phyloP scores from a whole-genome alignment of 345 rosid species.

The Populus tremula region DNA sequence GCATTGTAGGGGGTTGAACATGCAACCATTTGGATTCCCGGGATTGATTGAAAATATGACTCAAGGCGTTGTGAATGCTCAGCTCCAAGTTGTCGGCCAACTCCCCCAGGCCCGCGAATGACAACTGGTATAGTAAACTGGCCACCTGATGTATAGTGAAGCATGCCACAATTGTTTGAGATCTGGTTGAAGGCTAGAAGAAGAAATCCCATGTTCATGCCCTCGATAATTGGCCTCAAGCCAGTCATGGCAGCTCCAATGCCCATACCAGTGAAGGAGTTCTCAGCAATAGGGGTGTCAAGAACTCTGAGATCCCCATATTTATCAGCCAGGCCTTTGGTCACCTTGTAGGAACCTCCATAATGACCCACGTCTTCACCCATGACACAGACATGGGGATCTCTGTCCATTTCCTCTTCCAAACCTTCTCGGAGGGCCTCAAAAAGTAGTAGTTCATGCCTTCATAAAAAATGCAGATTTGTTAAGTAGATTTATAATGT shows the following conservation, averaged over 20 bases:
- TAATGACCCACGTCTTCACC: conserved; percentile 99
- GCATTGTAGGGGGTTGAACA: conserved; percentile 99
- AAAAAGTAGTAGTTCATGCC: conserved; percentile 83
- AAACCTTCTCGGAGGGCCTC: conserved; percentile 91
- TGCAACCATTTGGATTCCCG: conserved; percentile 99
- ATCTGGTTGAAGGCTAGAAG: conserved; percentile 97
- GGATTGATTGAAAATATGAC: conserved; percentile 95
- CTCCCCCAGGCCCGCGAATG: conserved; percentile 99
- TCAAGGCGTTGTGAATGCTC: conserved; percentile 97
- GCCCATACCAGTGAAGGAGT: conserved; percentile 96
- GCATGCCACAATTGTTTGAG: conserved; percentile 98
- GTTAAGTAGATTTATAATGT: neutral
- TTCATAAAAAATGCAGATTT: conserved; percentile 24
- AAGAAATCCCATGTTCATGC: conserved; percentile 99
- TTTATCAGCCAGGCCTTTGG: conserved; percentile 67
- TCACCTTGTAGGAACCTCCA: conserved; percentile 95
- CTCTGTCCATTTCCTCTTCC: conserved; percentile 99
- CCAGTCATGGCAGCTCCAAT: conserved; percentile 97
- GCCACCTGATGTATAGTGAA: conserved; percentile 97
- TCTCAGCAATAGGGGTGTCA: conserved; percentile 93
- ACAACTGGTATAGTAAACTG: conserved; percentile 86
- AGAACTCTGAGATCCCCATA: conserved; percentile 94
- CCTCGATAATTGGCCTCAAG: conserved; percentile 80
- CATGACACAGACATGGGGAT: conserved; percentile 74
- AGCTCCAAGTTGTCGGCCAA: conserved; percentile 93